Evolutionary conservation across 75 land plant species (phyloP).

Genomic region (Pinus tabuliformis): DNA sequence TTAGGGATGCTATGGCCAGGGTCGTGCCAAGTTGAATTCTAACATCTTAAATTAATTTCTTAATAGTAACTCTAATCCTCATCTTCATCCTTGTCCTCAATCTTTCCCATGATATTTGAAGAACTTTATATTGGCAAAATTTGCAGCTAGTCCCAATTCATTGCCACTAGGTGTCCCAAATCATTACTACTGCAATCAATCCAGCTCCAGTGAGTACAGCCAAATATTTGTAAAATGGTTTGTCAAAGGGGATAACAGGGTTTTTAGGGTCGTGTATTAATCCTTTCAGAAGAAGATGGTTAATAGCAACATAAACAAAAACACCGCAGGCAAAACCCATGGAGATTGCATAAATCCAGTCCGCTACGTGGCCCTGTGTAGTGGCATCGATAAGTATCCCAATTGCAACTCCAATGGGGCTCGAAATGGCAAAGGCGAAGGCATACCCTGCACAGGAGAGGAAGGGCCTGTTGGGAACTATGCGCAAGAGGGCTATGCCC

Average conservation of each 20-base stretch:
- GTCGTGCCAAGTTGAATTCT: too few species aligned
- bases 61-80: too few species aligned
- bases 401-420: conserved; percentile 76
- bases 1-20: too few species aligned
- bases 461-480: conserved; percentile 70
- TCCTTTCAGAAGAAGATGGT: neutral
- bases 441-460: conserved; percentile 51
- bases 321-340: conserved; percentile 86
- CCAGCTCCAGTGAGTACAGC: neutral
- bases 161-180: neutral
- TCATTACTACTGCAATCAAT: conserved; percentile 4
- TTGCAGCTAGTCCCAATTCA: neutral
- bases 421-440: conserved; percentile 88
- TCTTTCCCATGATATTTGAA: too few species aligned
- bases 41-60: too few species aligned
- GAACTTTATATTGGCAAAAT: too few species aligned
- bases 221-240: neutral
- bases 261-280: neutral
- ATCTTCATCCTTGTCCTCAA: too few species aligned
- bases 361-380: conserved; percentile 56
- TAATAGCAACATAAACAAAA: conserved; percentile 47
- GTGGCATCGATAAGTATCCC: conserved; percentile 81
- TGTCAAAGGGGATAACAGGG: neutral
- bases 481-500: conserved; percentile 81
- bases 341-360: conserved; percentile 78